phyloP scores from a whole-genome alignment of 345 rosid species.

The Eucalyptus lansdowneana region DNA sequence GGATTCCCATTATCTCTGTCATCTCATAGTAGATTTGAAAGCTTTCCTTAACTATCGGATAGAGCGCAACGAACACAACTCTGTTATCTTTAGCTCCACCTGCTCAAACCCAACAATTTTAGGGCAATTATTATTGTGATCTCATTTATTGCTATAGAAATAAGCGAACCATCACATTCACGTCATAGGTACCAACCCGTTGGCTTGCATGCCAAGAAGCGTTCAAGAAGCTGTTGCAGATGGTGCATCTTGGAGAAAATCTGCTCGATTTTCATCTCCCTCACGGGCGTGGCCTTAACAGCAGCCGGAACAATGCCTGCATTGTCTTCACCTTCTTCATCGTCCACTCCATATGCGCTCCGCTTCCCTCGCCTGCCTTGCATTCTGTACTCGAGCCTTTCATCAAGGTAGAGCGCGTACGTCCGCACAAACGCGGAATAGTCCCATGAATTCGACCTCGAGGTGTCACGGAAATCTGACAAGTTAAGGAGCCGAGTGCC shows the following conservation, averaged over 20 bases:
- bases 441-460: slow-evolving; percentile 85
- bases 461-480: slow-evolving; percentile 73
- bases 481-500: slow-evolving; percentile 78
- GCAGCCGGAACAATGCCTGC: not conserved
- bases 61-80: slow-evolving; percentile 63
- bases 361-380: slow-evolving; percentile 28
- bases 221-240: slow-evolving; percentile 73
- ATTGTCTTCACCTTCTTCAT: slow-evolving; percentile 1
- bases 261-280: slow-evolving; percentile 70
- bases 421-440: slow-evolving; percentile 66
- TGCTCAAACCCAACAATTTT: not conserved
- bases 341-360: slow-evolving; percentile 5
- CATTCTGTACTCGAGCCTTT: slow-evolving; percentile 52
- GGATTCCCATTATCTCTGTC: slow-evolving; percentile 64
- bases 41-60: slow-evolving; percentile 72
- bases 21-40: slow-evolving; percentile 75
- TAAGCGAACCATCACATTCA: not conserved
- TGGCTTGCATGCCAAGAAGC: slow-evolving; percentile 75
- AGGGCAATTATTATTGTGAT: not conserved
- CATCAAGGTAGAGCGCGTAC: slow-evolving; percentile 69
- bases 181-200: slow-evolving; percentile 30
- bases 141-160: not conserved
- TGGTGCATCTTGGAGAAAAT: slow-evolving; percentile 79
- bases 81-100: slow-evolving; percentile 51
- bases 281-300: slow-evolving; percentile 38